Base-by-base conservation (phyloP, 805 yeast genomes). In the Lipomyces starkeyi region DNA sequence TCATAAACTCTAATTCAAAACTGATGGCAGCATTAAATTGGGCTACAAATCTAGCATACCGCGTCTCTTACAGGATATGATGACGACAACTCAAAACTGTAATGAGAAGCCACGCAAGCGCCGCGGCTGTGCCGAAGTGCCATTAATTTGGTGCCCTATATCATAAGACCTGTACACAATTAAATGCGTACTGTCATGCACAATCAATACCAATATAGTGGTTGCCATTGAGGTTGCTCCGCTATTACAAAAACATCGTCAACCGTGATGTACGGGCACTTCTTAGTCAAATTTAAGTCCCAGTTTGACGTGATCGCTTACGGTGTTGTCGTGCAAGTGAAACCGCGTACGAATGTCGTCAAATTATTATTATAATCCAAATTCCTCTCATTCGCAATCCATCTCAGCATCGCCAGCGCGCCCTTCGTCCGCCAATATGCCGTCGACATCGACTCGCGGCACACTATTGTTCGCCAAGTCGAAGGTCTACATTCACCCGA, bases 401-500 rank as follows among this genome's bases (percentile, higher is more conserved):
- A 9, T 11, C 7, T 32, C 37, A 11, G 53, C 55, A 29, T n/a
- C 55, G 37, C 54, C 55, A 14, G 27, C 59, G 34, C 47, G 34
- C 25, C 25, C 59, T 40, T 25, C 35, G 29, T 27, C 66, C 43
- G n/a, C 66, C 25, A 43, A n/a, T 43, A 40, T 63, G 40, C 55
- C 61, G 37, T 53, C 60, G 13, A 14, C 63, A 17, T 17, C 64
- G 40, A n/a, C 22, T 25, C n/a, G 57, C 32, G 71, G 71, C 55
- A 59, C 74, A 66, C 75, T 81, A 54, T 70, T 80, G n/a, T 80
- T 79, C 71, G 77, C 79, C 61, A 80, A 81, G 68, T 78, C 82
- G 32, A 80, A 80, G 68, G 95, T 90, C 6, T 93, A 87, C 77
- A 84, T 93, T 2, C 99, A 95, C 78, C 96, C 97, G 2, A 86